These are phyloP conservation scores for Podaxis sp. DNA, from an alignment of 768 basidiomycete genomes.

Conservation along the genomic window DNA sequence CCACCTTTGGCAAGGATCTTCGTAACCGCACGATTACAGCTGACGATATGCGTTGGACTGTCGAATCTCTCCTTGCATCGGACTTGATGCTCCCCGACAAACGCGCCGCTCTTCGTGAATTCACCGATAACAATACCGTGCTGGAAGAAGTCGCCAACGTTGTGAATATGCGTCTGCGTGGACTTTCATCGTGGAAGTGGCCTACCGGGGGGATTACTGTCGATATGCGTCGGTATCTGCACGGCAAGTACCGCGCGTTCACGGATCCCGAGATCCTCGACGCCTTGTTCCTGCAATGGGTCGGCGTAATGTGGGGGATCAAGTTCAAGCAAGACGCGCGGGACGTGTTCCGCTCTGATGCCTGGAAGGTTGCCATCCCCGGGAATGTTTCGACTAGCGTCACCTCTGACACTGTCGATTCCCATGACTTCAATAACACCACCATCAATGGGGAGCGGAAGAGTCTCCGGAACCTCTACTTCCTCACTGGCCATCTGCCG, in stretches of 20 bases:
- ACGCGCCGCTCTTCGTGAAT: constrained; percentile 38
- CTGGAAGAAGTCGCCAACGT: constrained; percentile 42
- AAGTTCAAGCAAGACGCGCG: constrained; percentile 31
- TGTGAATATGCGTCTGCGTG: constrained; percentile 42
- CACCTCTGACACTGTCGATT: constrained; percentile 7
- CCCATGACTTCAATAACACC: not conserved
- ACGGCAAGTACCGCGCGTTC: constrained; percentile 50
- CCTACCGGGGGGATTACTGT: constrained; percentile 37
- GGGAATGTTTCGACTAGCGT: constrained; percentile 23
- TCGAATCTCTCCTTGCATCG: constrained; percentile 32
- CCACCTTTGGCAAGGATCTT: constrained; percentile 26
- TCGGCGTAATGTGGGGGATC: constrained; percentile 42
- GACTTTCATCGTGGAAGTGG: constrained; percentile 43
- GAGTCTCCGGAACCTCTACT: constrained; percentile 21
- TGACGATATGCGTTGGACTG: constrained; percentile 27
- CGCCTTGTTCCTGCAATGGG: constrained; percentile 41
- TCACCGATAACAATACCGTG: constrained; percentile 35
- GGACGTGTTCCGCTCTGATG: constrained; percentile 31
- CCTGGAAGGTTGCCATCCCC: constrained; percentile 30
- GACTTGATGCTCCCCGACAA: constrained; percentile 41
- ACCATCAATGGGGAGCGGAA: constrained; percentile 29
- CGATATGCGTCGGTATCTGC: constrained; percentile 46
- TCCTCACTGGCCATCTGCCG: constrained; percentile 36
- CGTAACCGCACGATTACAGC: constrained; percentile 23
- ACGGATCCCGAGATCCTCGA: constrained; percentile 48